Evolutionary conservation across 1,284 basidiomycete species (phyloP).

Genomic region (Sparassis latifolia): DNA sequence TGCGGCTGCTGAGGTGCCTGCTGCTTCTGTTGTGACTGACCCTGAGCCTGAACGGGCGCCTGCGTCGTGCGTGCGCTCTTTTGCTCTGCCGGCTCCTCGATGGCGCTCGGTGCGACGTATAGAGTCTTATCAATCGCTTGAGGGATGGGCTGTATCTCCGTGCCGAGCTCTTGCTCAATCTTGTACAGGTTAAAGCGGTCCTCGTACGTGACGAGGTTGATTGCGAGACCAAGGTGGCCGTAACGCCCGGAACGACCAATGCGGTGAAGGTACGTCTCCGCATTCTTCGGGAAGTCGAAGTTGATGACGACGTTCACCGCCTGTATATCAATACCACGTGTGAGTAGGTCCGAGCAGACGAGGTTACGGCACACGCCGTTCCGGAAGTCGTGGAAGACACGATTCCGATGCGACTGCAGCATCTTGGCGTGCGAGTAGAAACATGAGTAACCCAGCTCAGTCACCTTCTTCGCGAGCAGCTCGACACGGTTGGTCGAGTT

Average conservation of each 20-base stretch:
- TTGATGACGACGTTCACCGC: conserved; percentile 99
- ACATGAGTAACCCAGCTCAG: conserved; percentile 98
- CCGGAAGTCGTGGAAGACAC: conserved; percentile 99
- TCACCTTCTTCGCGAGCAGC: conserved; percentile 97
- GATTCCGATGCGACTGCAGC: conserved; percentile 97
- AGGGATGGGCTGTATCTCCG: conserved; percentile 96
- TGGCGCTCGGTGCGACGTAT: conserved; percentile 72
- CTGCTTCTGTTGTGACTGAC: conserved; percentile 12
- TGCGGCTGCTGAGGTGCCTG: conserved; percentile 9
- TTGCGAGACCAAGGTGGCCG: conserved; percentile 94
- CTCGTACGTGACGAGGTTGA: conserved; percentile 95
- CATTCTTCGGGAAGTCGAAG: conserved; percentile 99
- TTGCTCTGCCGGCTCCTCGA: conserved; percentile 38
- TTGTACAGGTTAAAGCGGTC: conserved; percentile 97
- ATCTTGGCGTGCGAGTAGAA: conserved; percentile 99
- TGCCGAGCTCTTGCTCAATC: conserved; percentile 97
- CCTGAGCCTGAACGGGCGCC: conserved; percentile 3
- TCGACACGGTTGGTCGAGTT: conserved; percentile 99
- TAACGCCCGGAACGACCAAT: conserved; percentile 97
- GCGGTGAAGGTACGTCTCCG: conserved; percentile 96
- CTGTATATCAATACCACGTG: conserved; percentile 98
- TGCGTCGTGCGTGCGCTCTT: conserved; percentile 10
- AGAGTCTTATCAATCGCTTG: conserved; percentile 88
- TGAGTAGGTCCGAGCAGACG: conserved; percentile 94
- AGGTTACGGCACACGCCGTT: conserved; percentile 97